Conservation (phyloP, 306 rosid genomes). For the Styphnolobium japonicum region DNA sequence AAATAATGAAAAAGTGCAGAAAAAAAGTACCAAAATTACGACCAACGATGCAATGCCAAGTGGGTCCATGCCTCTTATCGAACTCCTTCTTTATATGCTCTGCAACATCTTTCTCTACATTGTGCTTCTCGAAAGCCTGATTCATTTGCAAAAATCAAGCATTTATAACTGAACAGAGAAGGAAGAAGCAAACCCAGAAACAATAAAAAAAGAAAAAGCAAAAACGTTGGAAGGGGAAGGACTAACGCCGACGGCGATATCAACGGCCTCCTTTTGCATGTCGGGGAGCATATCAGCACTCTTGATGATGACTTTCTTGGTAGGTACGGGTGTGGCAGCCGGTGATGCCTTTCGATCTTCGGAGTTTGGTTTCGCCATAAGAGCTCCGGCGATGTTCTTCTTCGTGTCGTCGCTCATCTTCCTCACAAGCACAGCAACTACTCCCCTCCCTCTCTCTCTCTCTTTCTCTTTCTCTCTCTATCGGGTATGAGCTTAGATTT, state of each 20-base stretch:
- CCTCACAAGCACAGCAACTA: not conserved
- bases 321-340: slow-evolving; percentile 23
- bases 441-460: too few relatives aligned
- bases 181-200: not conserved
- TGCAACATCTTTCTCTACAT: slow-evolving; percentile 91
- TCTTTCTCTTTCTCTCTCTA: not conserved
- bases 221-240: not conserved
- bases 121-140: slow-evolving; percentile 86
- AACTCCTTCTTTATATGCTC: slow-evolving; percentile 92
- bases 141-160: not conserved
- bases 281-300: slow-evolving; percentile 89
- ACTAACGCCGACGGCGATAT: slow-evolving; percentile 82
- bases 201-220: not conserved
- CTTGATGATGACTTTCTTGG: slow-evolving; percentile 79
- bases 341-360: slow-evolving; percentile 72
- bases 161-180: not conserved
- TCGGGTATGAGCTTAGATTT: not conserved
- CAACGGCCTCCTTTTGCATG: slow-evolving; percentile 88
- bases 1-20: not conserved
- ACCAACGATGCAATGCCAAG: slow-evolving; percentile 99
- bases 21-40: slow-evolving; percentile 76
- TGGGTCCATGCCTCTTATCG: slow-evolving; percentile 84
- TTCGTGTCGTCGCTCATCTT: slow-evolving; percentile 73
- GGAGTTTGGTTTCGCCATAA: slow-evolving; percentile 43
- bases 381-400: slow-evolving; percentile 51